phyloP scores from a whole-genome alignment of 2,329 filamentous ascomycete species.

The Ceratocystis eucalypticola region DNA sequence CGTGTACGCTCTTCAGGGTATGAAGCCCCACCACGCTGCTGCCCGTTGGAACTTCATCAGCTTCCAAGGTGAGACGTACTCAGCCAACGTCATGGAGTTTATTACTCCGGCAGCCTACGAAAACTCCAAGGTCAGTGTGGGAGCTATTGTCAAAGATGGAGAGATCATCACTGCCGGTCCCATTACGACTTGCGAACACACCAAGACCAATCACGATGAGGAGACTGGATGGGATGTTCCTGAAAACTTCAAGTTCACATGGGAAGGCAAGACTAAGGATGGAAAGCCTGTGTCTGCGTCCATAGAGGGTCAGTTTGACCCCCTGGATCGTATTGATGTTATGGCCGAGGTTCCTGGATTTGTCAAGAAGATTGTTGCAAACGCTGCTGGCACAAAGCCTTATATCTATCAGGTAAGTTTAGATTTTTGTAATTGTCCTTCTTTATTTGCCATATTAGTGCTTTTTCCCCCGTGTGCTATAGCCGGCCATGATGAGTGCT shows the following conservation, averaged over 20 bases:
- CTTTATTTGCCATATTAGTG: not conserved
- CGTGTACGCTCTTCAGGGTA: constrained; percentile 79
- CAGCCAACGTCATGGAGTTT: constrained; percentile 89
- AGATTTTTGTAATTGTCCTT: not conserved
- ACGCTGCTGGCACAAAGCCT: constrained; percentile 79
- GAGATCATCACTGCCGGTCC: constrained; percentile 64
- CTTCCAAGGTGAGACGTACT: constrained; percentile 78
- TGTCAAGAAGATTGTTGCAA: constrained; percentile 84
- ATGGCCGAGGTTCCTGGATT: constrained; percentile 95
- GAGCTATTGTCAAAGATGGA: constrained; percentile 66
- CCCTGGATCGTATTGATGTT: constrained; percentile 70
- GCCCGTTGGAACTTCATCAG: constrained; percentile 85
- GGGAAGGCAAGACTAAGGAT: constrained; percentile 66
- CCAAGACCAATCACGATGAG: constrained; percentile 53
- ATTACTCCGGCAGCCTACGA: constrained; percentile 90
- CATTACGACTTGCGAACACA: constrained; percentile 53
- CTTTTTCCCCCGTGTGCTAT: not conserved
- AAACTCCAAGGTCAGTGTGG: constrained; percentile 67
- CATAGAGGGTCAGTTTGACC: constrained; percentile 53
- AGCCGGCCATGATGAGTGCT: constrained; percentile 18
- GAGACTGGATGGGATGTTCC: constrained; percentile 87
- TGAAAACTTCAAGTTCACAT: constrained; percentile 57
- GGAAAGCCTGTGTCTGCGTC: constrained; percentile 57
- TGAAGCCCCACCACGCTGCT: constrained; percentile 97
- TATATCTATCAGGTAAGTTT: constrained; percentile 80